Percentiles rank a stretch among this genome's conserved stretches.
Conservation (phyloP, 441 rosid genomes). For the Populus hybrid region DNA sequence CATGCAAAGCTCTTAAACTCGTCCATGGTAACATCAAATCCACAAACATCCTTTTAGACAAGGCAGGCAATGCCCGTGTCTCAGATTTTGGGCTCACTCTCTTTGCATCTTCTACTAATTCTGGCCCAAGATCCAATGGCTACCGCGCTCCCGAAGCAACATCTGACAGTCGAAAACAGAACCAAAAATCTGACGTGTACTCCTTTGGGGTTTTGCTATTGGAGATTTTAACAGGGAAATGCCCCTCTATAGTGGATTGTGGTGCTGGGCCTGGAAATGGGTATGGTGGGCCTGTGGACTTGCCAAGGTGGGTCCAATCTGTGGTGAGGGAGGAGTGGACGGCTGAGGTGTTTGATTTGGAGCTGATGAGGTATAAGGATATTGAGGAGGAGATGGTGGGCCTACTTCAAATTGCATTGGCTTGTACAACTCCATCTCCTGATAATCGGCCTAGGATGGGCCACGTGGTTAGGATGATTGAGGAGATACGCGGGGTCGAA, state of each 20-base stretch:
- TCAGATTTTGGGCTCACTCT: slow-evolving; percentile 83
- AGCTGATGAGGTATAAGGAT: slow-evolving; percentile 70
- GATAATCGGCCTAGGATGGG: slow-evolving; percentile 75
- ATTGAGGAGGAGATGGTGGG: slow-evolving; percentile 82
- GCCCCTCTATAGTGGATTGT: slow-evolving; percentile 45
- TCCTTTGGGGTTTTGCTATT: slow-evolving; percentile 82
- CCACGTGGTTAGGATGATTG: slow-evolving; percentile 61
- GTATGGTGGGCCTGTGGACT: slow-evolving; percentile 68
- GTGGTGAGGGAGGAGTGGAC: slow-evolving; percentile 87
- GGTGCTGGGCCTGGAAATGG: slow-evolving; percentile 40
- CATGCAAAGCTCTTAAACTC: slow-evolving; percentile 54
- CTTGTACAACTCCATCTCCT: slow-evolving; percentile 65
- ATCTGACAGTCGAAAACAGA: slow-evolving; percentile 60
- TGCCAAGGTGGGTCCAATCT: slow-evolving; percentile 94
- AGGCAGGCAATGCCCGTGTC: slow-evolving; percentile 59
- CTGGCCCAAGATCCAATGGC: slow-evolving; percentile 63
- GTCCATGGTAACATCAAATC: slow-evolving; percentile 92
- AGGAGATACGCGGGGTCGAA: slow-evolving; percentile 63
- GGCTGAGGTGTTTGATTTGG: slow-evolving; percentile 86
- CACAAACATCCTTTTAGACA: slow-evolving; percentile 71
- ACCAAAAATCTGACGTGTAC: slow-evolving; percentile 86
- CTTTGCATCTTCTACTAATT: slow-evolving; percentile 37
- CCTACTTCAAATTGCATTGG: slow-evolving; percentile 77
- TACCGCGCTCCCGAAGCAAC: slow-evolving; percentile 88
- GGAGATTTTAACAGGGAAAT: slow-evolving; percentile 80